These are phyloP conservation scores for Salix caprea DNA, from an alignment of 345 rosid species.

Conservation along the genomic window DNA sequence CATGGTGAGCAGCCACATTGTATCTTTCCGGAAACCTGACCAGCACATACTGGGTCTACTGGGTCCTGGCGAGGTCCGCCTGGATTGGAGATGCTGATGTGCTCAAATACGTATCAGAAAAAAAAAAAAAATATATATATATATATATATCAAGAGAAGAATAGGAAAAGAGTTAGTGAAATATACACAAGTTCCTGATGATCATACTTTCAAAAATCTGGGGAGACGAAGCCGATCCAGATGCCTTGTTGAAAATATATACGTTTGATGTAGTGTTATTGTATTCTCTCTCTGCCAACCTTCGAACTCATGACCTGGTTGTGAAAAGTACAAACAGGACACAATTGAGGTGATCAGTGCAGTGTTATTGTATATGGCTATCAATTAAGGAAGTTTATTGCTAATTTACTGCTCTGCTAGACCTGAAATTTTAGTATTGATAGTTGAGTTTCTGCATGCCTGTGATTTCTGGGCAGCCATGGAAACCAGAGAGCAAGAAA, in stretches of 20 bases:
- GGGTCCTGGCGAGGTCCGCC: slow-evolving; percentile 56
- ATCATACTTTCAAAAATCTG: slow-evolving; percentile 11
- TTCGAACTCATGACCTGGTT: no score
- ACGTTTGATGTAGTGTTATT: neutral
- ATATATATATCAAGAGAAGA: neutral
- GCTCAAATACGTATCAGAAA: neutral
- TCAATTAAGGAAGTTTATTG: slow-evolving; percentile 12
- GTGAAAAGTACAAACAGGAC: no score
- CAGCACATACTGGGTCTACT: slow-evolving; percentile 48
- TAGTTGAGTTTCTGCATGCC: neutral
- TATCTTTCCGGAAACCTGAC: slow-evolving; percentile 74
- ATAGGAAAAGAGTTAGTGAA: neutral
- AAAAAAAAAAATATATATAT: no score
- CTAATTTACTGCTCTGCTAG: neutral
- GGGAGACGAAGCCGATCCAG: slow-evolving; percentile 36
- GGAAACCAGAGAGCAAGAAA: no score
- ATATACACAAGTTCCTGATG: neutral
- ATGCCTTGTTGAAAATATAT: slow-evolving; percentile 4
- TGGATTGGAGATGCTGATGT: slow-evolving; percentile 32
- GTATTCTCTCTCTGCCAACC: no score
- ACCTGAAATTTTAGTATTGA: neutral
- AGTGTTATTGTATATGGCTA: neutral
- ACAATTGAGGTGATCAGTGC: neutral
- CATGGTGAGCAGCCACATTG: slow-evolving; percentile 90
- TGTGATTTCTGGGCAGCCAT: neutral